Evolutionary conservation across 768 basidiomycete species (phyloP).

Genomic region (Podaxis rugospora): DNA sequence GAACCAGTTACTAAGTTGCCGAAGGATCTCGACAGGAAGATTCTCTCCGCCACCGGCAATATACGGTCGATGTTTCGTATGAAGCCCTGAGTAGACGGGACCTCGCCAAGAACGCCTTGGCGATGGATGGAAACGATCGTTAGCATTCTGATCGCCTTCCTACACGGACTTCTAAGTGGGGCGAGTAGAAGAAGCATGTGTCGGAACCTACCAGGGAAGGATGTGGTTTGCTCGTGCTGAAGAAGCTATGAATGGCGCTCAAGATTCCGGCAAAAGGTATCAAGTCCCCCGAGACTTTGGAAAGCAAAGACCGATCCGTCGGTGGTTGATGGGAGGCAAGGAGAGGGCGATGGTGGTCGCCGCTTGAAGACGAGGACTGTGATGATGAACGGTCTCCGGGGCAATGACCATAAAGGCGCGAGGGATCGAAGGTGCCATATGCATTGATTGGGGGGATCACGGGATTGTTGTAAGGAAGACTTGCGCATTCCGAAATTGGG

Average conservation of each 20-base stretch:
- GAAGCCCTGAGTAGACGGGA: slow-evolving; percentile 27
- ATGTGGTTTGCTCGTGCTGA: background rate
- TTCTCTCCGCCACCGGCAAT: slow-evolving; percentile 46
- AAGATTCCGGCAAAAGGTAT: slow-evolving; percentile 35
- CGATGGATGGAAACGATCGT: slow-evolving; percentile 9
- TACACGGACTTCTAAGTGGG: background rate
- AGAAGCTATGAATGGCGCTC: slow-evolving; percentile 14
- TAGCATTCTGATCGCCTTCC: slow-evolving; percentile 14
- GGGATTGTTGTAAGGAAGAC: slow-evolving; percentile 21
- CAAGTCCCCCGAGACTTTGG: slow-evolving; percentile 30
- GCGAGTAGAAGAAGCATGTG: background rate
- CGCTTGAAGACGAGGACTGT: slow-evolving; percentile 16
- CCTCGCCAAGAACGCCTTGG: slow-evolving; percentile 30
- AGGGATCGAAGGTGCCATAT: slow-evolving; percentile 45
- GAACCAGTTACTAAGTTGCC: slow-evolving; percentile 55
- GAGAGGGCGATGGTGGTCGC: slow-evolving; percentile 32
- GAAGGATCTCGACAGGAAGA: slow-evolving; percentile 51
- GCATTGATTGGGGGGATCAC: slow-evolving; percentile 42
- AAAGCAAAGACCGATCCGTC: slow-evolving; percentile 17
- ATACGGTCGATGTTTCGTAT: slow-evolving; percentile 30
- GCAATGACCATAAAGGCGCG: slow-evolving; percentile 16
- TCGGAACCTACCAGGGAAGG: background rate
- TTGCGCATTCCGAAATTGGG: slow-evolving; percentile 7
- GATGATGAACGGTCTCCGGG: slow-evolving; percentile 15
- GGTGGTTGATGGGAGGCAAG: slow-evolving; percentile 33